A percentile compares a stretch with the other conserved stretches of the same genome.
These are phyloP conservation scores for Cladophialophora yegresii DNA, from an alignment of 2,329 filamentous ascomycete genomes.

Conservation along the genomic window DNA sequence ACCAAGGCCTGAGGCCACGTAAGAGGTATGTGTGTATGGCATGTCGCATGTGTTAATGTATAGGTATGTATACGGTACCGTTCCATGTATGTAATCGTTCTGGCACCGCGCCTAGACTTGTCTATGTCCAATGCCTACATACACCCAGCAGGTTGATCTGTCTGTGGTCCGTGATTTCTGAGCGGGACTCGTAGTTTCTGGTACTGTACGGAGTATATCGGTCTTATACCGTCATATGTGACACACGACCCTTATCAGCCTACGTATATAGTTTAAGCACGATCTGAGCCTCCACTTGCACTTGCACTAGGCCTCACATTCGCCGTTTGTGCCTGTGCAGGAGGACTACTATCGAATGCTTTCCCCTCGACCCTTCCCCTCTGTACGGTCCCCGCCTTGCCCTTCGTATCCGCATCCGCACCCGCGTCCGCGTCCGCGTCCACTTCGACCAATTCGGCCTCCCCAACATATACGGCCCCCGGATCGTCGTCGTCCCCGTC, in stretches of 20 bases:
- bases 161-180: no score
- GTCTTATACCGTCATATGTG: background rate
- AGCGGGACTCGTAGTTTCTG: no score
- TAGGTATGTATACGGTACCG: no score
- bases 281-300: background rate
- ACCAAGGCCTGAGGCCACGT: no score
- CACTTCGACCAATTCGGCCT: constrained; percentile 18
- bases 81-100: no score
- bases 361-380: constrained; percentile 7
- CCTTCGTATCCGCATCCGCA: constrained; percentile 1
- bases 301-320: background rate
- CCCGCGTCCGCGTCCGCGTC: background rate
- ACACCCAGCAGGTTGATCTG: no score
- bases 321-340: background rate
- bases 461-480: constrained; percentile 8
- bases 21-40: no score
- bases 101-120: no score
- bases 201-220: no score
- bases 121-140: no score
- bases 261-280: background rate
- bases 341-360: constrained; percentile 3
- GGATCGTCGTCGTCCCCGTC: constrained; percentile 5
- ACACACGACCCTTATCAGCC: background rate
- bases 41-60: no score
- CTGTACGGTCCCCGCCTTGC: background rate